phyloP scores from a whole-genome alignment of 2,329 filamentous ascomycete species.

The Chalaropsis ovoidea region DNA sequence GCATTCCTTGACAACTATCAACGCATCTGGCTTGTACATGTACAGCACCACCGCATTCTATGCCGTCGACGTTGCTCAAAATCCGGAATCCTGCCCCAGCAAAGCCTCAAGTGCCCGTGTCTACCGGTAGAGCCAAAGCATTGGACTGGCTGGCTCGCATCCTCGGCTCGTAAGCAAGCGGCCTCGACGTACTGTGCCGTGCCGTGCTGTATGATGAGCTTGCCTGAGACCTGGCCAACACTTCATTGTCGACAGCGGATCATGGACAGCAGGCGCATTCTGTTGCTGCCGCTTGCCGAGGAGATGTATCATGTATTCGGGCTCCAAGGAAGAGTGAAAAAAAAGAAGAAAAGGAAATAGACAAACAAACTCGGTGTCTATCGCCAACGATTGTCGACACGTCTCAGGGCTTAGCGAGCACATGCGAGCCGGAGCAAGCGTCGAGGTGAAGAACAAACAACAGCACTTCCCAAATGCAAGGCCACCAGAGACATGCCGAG shows the following conservation, averaged over 20 bases:
- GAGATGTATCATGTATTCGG: constrained; percentile 4
- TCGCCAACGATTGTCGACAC: not conserved
- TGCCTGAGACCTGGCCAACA: not conserved
- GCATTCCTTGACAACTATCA: constrained; percentile 9
- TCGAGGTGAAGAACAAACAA: not conserved
- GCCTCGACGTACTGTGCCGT: not conserved
- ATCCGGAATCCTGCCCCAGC: not conserved
- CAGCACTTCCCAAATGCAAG: not conserved
- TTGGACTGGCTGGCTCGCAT: not conserved
- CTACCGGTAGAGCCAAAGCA: not conserved
- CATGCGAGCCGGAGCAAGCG: constrained; percentile 3
- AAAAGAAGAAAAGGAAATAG: not conserved
- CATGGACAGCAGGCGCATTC: not conserved
- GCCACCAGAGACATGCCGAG: not conserved
- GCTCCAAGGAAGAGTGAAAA: not conserved
- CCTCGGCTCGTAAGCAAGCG: not conserved
- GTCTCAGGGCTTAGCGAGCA: constrained; percentile 1
- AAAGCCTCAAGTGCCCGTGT: not conserved
- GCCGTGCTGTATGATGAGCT: not conserved
- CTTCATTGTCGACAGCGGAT: not conserved
- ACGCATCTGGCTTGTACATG: not conserved
- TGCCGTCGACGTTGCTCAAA: not conserved
- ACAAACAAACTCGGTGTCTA: not conserved
- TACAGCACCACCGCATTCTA: not conserved
- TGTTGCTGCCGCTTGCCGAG: not conserved